Conservation (phyloP, 306 rosid species). For the Quercus gilva region DNA sequence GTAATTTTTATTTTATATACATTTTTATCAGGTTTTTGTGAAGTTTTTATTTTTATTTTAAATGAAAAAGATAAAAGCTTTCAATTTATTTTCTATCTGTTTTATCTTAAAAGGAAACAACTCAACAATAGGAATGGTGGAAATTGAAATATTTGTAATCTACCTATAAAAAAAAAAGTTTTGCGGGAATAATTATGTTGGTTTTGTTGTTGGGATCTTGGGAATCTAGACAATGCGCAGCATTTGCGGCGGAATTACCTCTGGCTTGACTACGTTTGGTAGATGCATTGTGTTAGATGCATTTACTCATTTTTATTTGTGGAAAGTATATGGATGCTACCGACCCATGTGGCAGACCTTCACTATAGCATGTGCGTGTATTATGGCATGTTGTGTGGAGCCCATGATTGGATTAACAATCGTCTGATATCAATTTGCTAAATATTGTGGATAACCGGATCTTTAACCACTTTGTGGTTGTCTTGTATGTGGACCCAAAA, state of each 20-base stretch:
- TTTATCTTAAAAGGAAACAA: too few species aligned
- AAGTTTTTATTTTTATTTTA: too few species aligned
- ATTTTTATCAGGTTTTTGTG: too few species aligned
- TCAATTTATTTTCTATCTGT: too few species aligned
- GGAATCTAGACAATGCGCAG: constrained; percentile 20
- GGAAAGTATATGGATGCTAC: neutral
- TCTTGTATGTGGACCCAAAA: neutral
- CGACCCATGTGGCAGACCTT: constrained; percentile 18
- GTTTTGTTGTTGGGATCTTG: constrained; percentile 14
- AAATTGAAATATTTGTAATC: too few species aligned
- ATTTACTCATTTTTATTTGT: neutral
- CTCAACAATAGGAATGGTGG: too few species aligned
- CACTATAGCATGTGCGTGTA: constrained; percentile 20
- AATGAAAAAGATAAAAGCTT: too few species aligned
- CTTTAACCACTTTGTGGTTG: neutral
- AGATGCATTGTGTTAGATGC: neutral
- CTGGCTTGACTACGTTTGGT: constrained; percentile 21
- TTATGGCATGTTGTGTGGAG: constrained; percentile 18
- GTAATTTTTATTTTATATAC: too few species aligned
- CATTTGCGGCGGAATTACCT: neutral
- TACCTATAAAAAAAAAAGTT: neutral
- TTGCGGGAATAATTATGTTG: constrained; percentile 26
- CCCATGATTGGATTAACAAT: constrained; percentile 4
- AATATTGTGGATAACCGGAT: neutral
- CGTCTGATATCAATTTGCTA: neutral